Evolutionary conservation across 805 yeast genomes (phyloP).

Genomic region (Myxozyma sirexii): DNA sequence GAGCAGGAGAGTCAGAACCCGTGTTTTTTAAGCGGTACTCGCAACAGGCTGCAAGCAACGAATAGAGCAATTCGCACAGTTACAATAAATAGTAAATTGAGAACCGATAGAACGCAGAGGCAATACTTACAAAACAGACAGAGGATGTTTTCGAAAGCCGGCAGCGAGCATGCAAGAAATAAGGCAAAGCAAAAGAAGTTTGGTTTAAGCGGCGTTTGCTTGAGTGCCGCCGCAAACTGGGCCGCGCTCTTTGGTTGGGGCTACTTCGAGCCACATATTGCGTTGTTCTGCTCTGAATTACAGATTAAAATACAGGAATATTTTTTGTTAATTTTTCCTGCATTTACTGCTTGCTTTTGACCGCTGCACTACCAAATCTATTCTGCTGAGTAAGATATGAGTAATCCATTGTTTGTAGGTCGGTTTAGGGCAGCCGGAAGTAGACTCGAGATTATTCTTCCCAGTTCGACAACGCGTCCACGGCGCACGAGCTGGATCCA

Average conservation of each 20-base stretch:
- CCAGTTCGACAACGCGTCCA: constrained; percentile 7
- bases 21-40: neutral
- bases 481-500: too few relatives aligned
- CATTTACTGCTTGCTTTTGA: too few relatives aligned
- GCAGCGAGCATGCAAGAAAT: neutral
- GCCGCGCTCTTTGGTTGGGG: neutral
- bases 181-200: neutral
- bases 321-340: too few relatives aligned
- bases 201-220: too few relatives aligned
- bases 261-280: too few relatives aligned
- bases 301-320: too few relatives aligned
- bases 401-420: too few relatives aligned
- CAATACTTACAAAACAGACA: neutral
- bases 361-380: too few relatives aligned
- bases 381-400: neutral
- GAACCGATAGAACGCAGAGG: too few relatives aligned
- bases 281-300: neutral
- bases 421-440: constrained; percentile 3
- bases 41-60: neutral
- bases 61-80: neutral
- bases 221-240: neutral
- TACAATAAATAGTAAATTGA: neutral
- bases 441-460: constrained; percentile 4
- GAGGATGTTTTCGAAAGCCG: neutral
- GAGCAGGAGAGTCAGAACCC: neutral